Evolutionary conservation across 2,329 filamentous ascomycete species (phyloP).

Genomic region (Fusarium duplospermum): DNA sequence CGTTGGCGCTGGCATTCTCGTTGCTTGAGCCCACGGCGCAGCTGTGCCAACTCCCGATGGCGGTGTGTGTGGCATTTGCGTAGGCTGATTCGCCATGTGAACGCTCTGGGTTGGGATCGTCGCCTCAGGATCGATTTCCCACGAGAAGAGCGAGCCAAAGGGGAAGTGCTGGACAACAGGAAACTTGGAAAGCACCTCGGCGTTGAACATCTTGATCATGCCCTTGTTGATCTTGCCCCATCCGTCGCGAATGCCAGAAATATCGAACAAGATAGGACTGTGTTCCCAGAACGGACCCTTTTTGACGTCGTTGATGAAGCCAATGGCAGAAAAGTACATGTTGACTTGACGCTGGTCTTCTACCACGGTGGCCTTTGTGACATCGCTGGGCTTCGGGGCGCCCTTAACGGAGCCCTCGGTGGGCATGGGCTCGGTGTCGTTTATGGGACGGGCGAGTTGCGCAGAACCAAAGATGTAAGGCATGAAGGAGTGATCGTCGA

Average conservation of each 20-base stretch:
- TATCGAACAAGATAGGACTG: slow-evolving; percentile 92
- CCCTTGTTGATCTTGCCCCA: slow-evolving; percentile 99
- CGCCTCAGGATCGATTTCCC: slow-evolving; percentile 76
- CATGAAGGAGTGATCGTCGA: slow-evolving; percentile 96
- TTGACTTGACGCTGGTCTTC: slow-evolving; percentile 74
- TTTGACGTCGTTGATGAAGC: slow-evolving; percentile 98
- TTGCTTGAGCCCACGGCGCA: slow-evolving; percentile 59
- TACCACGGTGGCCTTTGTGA: slow-evolving; percentile 74
- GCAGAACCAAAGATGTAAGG: slow-evolving; percentile 97
- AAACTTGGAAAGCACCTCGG: slow-evolving; percentile 95
- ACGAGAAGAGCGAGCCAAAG: slow-evolving; percentile 84
- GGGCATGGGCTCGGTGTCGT: slow-evolving; percentile 71
- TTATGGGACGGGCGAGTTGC: slow-evolving; percentile 83
- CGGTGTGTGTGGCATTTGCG: slow-evolving; percentile 38
- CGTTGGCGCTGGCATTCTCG: slow-evolving; percentile 51
- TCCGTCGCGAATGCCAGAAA: slow-evolving; percentile 89
- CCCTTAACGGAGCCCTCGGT: slow-evolving; percentile 80
- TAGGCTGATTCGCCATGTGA: slow-evolving; percentile 69
- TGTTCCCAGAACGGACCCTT: slow-evolving; percentile 97
- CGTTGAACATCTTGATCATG: slow-evolving; percentile 99
- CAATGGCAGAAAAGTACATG: slow-evolving; percentile 95
- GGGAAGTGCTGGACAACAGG: slow-evolving; percentile 98
- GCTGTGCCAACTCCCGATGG: slow-evolving; percentile 50
- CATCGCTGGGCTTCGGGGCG: slow-evolving; percentile 77
- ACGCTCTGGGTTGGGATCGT: slow-evolving; percentile 59